Percentiles rank a stretch among this genome's conserved stretches.
phyloP scores from a whole-genome alignment of 1,284 basidiomycete genomes.

The Puccinia hordei region DNA sequence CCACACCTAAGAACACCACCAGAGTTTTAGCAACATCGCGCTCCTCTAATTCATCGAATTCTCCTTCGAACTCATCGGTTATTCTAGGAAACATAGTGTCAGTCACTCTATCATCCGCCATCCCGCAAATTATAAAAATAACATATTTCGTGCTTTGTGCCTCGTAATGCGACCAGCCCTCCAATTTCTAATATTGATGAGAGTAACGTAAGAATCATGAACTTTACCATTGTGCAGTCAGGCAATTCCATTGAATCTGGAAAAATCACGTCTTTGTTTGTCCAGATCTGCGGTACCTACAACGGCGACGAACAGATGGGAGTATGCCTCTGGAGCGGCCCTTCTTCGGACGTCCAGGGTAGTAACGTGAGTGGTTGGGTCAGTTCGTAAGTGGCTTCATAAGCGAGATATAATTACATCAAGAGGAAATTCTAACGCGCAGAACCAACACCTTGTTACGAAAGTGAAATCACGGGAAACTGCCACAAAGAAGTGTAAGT shows the following conservation, averaged over 20 bases:
- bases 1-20: not conserved
- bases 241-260: not conserved
- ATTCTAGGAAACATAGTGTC: not conserved
- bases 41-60: not conserved
- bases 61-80: not conserved
- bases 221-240: not conserved
- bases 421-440: too few species aligned
- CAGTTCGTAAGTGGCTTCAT: not conserved
- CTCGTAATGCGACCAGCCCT: not conserved
- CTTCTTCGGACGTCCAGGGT: not conserved
- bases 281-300: conserved; percentile 31
- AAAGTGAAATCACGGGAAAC: conserved; percentile 12
- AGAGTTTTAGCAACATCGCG: not conserved
- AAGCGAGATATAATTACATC: too few species aligned
- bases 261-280: not conserved
- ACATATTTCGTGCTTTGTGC: not conserved
- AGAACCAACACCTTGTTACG: not conserved
- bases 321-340: conserved; percentile 39
- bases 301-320: conserved; percentile 20
- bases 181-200: not conserved
- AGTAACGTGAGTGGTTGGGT: conserved; percentile 8
- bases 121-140: not conserved
- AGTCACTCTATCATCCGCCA: not conserved
- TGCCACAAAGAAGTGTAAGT: conserved; percentile 30
- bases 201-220: conserved; percentile 21